phyloP scores from a whole-genome alignment of 305 asterid species.

The Striga hermonthica region DNA sequence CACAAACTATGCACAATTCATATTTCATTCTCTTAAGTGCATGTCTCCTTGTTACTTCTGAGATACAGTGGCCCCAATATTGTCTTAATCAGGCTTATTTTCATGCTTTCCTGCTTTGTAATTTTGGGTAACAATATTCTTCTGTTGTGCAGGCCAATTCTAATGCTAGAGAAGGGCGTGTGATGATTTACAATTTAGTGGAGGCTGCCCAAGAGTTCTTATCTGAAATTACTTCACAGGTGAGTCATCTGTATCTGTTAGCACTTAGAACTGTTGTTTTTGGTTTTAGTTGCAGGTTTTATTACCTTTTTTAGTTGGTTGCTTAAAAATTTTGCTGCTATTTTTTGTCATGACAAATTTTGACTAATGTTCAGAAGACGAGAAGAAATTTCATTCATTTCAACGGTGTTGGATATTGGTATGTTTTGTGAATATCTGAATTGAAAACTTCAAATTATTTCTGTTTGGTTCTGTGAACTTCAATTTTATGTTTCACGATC shows the following conservation, averaged over 20 bases:
- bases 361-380: no score
- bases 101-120: background rate
- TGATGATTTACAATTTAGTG: conserved; percentile 94
- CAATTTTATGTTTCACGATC: no score
- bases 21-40: no score
- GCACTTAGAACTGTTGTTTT: conserved; percentile 39
- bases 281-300: conserved; percentile 28
- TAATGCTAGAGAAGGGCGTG: conserved; percentile 98
- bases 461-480: no score
- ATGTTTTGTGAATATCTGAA: no score
- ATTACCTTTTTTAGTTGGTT: conserved; percentile 30
- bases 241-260: conserved; percentile 54
- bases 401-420: no score
- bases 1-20: no score
- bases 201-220: conserved; percentile 99
- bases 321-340: conserved; percentile 13
- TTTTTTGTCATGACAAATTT: background rate
- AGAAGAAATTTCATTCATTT: no score
- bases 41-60: no score
- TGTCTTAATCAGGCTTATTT: background rate
- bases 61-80: background rate
- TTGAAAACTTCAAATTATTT: no score
- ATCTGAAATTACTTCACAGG: conserved; percentile 81
- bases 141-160: conserved; percentile 67
- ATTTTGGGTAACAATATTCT: conserved; percentile 10